Evolutionary conservation across 225 moss, liverwort and hornwort species (phyloP).

Genomic region (Pleurozium schreberi): DNA sequence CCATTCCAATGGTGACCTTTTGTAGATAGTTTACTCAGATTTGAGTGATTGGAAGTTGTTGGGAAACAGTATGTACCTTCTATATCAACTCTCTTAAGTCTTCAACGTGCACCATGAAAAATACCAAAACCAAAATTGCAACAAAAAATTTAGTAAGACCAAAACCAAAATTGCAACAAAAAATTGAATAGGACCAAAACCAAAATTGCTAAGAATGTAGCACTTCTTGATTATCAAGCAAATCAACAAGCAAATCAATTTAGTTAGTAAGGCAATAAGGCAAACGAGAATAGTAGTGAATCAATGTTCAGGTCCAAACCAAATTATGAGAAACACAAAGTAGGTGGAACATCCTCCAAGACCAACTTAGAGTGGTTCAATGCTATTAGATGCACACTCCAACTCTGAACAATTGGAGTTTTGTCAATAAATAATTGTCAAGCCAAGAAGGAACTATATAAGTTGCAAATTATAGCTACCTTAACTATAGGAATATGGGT

Average conservation of each 20-base stretch:
- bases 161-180: neutral
- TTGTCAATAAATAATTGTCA: neutral
- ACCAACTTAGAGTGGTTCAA: neutral
- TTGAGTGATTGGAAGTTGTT: neutral
- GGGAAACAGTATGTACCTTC: too few relatives aligned
- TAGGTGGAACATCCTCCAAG: neutral
- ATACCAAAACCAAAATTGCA: neutral
- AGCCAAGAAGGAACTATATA: neutral
- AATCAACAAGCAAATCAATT: too few relatives aligned
- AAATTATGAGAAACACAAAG: too few relatives aligned
- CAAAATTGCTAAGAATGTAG: neutral
- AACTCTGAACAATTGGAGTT: neutral
- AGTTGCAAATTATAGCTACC: fast-evolving
- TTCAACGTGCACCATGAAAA: neutral
- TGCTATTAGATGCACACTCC: neutral
- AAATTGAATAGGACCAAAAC: neutral
- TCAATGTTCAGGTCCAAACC: fast-evolving
- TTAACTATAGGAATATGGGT: neutral
- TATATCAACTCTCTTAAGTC: neutral
- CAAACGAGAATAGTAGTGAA: too few relatives aligned
- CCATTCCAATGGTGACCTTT: neutral
- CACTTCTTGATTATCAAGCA: fast-evolving
- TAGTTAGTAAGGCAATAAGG: too few relatives aligned
- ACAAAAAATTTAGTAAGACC: fast-evolving
- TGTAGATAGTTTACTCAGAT: neutral